Base-by-base conservation (phyloP, 768 basidiomycete species). In the Imleria badia region DNA sequence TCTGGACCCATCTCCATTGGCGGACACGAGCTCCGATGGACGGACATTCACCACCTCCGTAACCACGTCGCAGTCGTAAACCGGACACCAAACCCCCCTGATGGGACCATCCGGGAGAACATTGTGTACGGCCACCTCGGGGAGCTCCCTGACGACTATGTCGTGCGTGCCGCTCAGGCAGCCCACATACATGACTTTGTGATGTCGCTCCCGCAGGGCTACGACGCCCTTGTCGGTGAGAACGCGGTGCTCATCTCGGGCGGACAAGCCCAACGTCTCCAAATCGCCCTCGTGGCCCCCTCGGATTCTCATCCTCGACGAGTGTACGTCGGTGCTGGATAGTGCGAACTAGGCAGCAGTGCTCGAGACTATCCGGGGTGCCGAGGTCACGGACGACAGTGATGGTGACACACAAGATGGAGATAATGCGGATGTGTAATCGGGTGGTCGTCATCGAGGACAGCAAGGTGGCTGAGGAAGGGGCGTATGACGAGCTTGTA, bases 241-340 rank as follows among this genome's bases (percentile, higher is more conserved):
- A 95, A 95, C 69, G 96, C 92, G 0, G 75, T 81, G n/a, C 78
- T 94, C 39, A 82, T 98, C 52, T 95, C 93, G 0, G 96, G 96
- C 20, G 96, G 96, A 0, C 96, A 98, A 66, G 94, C 92, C 1
- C 96, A 98, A 73, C 82, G 96, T 8, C 75, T 98, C n/a, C 88
- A 90, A 67, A 94, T 98, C 61, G 95, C 95, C 0, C n/a, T 88
- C 86, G 2, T 78, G 90, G 31, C 80, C 83, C 0, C 76, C 85
- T 0, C 81, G 78, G 42, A 81, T 98, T 14, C 76, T 97, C 44
- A 85, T 98, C 33, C 75, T 98, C 50, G 95, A 98, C 67, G 96
- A 98, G 67, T 97, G 94, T 67, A 98, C 96, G n/a, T 87, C 85
- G 40, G 92, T 94, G 6, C 74, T 98, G 54, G 95, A 98, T 67